Evolutionary conservation across 345 rosid species (phyloP).

Genomic region (Aegle marmelos): DNA sequence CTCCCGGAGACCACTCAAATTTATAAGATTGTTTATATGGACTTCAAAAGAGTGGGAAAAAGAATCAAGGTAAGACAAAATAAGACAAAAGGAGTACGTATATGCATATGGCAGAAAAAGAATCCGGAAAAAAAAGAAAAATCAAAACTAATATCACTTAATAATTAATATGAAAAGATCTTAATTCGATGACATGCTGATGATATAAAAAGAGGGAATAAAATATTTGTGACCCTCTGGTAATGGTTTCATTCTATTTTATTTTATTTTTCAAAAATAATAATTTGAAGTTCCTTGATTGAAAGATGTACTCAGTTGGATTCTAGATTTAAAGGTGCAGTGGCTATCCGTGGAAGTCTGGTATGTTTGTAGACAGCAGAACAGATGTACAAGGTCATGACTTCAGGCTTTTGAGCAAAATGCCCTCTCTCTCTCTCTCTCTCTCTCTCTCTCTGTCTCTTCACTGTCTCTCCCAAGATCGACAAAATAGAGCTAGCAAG

Average conservation of each 20-base stretch:
- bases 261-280: neutral
- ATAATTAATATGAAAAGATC: too few species aligned
- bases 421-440: neutral
- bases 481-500: neutral
- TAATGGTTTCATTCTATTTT: neutral
- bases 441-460: neutral
- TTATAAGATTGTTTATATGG: neutral
- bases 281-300: neutral
- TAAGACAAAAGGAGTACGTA: too few species aligned
- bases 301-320: slow-evolving; percentile 11
- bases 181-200: too few species aligned
- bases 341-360: slow-evolving; percentile 2
- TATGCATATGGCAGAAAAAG: too few species aligned
- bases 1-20: neutral
- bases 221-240: neutral
- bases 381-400: slow-evolving; percentile 1
- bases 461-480: neutral
- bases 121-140: too few species aligned
- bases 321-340: neutral
- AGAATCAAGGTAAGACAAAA: neutral
- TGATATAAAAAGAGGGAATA: neutral
- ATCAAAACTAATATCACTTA: too few species aligned
- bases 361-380: neutral
- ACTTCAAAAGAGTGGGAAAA: neutral
- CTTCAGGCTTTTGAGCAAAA: neutral